Conservation (phyloP, 345 rosid species). For the Cardamine occulta region DNA sequence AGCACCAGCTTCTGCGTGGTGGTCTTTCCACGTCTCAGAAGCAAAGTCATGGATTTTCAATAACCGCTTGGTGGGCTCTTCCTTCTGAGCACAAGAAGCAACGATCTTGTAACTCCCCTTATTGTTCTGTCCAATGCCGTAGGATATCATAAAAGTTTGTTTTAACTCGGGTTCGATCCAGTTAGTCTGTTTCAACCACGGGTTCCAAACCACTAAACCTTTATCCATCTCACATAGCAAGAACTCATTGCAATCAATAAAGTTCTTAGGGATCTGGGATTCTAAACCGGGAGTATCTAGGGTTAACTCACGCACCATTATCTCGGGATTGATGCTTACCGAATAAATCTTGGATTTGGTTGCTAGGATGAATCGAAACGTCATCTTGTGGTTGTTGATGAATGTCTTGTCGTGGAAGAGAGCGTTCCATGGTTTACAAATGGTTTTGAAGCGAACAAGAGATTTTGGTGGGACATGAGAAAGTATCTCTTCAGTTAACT, state of each 20-base stretch:
- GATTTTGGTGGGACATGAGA: background rate
- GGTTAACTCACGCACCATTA: conserved; percentile 4
- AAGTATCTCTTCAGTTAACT: conserved; percentile 3
- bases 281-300: conserved; percentile 6
- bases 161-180: background rate
- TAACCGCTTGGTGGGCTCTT: background rate
- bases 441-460: background rate
- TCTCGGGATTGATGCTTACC: conserved; percentile 16
- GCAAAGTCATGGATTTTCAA: conserved; percentile 17
- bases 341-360: conserved; percentile 28
- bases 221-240: conserved; percentile 1
- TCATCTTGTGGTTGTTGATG: conserved; percentile 20
- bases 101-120: conserved; percentile 15
- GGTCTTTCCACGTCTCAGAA: background rate
- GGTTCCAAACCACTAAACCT: background rate
- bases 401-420: conserved; percentile 1
- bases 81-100: background rate
- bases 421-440: conserved; percentile 1
- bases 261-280: background rate
- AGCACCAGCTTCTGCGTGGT: background rate
- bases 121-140: conserved; percentile 3
- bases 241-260: conserved; percentile 5
- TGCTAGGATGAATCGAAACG: conserved; percentile 16
- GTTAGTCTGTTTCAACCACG: background rate
- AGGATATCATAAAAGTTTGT: too few species aligned